Base-by-base conservation (phyloP, 1,284 basidiomycete species). In the Fomitopsis betulina region DNA sequence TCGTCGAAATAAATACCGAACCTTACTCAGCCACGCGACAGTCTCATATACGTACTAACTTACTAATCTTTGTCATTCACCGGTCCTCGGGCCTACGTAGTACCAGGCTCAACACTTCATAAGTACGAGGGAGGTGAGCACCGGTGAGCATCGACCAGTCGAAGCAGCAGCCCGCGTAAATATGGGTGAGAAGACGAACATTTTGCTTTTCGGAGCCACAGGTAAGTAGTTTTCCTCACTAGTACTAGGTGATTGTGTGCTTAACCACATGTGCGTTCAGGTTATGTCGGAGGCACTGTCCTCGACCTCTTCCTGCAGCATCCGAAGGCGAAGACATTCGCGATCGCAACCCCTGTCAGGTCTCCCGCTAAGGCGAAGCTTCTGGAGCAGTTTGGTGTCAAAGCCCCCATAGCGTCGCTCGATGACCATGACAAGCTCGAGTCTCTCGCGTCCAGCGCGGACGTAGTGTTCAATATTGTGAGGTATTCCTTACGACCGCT, bases 271-370 rank as follows among this genome's bases (percentile, higher is more conserved):
- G 25, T 60, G 5, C n/a, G 19, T 38, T 21, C 60, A 78, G 82
- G 81, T 17, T 84, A 84, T 65, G 79, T 84, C 53, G 81, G 82
- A 8, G 81, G 79, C 43, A 74, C 79, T 2, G 75, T 83, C 32
- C 72, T 84, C 4, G 62, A 71, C 2, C 74, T 73, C 30, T 70
- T 84, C 4, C 68, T 82, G 35, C 63, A 64, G 17, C 77, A 81
- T 60, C 72, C 76, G 8, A 70, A 70, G 27, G 65, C 73, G 2
- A 65, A 70, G 43, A 72, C 72, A 10, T 78, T 79, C 58, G 63
- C 74, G 1, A 75, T 78, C 56, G 79, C 75, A 5, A 69, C 70
- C 15, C 74, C 82, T 19, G 73, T 79, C 4, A 75, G 78, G 55
- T 72, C 72, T 27, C 43, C 65, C n/a, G 67, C 66, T 15, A 79